Conservation (phyloP, 176 grass and related monocot species). For the Musa troglodytarum region DNA sequence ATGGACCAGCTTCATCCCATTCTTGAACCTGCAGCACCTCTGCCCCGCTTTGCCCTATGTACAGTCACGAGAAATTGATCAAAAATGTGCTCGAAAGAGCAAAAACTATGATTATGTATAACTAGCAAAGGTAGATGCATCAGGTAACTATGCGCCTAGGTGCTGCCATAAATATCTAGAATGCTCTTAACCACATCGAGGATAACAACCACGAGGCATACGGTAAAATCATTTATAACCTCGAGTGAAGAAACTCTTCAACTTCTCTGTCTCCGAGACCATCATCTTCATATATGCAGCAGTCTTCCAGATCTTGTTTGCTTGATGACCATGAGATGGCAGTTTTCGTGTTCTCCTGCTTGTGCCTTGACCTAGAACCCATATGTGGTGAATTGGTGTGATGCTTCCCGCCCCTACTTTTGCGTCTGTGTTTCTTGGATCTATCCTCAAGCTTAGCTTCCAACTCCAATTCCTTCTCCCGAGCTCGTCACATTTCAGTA, state of each 20-base stretch:
- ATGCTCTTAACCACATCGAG: neutral
- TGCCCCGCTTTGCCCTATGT: constrained; percentile 54
- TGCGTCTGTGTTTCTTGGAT: constrained; percentile 15
- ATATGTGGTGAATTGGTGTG: constrained; percentile 29
- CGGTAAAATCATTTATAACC: constrained; percentile 23
- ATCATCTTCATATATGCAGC: constrained; percentile 30
- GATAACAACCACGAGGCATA: neutral
- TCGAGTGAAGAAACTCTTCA: constrained; percentile 87
- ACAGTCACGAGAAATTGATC: neutral
- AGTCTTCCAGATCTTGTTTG: constrained; percentile 18
- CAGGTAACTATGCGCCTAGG: no score
- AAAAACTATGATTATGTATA: no score
- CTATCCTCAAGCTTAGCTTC: constrained; percentile 43
- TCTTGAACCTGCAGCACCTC: constrained; percentile 68
- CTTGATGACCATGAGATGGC: constrained; percentile 12
- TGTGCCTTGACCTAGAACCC: constrained; percentile 32
- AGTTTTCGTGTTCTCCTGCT: constrained; percentile 30
- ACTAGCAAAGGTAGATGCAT: no score
- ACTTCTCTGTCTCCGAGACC: constrained; percentile 59
- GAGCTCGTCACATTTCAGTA: constrained; percentile 72
- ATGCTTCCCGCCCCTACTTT: constrained; percentile 20
- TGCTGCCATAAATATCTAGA: no score
- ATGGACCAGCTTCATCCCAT: constrained; percentile 79
- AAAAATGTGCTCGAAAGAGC: no score
- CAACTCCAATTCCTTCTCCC: constrained; percentile 63